These are phyloP conservation scores for Vaccinium corymbosum DNA, from an alignment of 148 eudicot species.

Conservation along the genomic window DNA sequence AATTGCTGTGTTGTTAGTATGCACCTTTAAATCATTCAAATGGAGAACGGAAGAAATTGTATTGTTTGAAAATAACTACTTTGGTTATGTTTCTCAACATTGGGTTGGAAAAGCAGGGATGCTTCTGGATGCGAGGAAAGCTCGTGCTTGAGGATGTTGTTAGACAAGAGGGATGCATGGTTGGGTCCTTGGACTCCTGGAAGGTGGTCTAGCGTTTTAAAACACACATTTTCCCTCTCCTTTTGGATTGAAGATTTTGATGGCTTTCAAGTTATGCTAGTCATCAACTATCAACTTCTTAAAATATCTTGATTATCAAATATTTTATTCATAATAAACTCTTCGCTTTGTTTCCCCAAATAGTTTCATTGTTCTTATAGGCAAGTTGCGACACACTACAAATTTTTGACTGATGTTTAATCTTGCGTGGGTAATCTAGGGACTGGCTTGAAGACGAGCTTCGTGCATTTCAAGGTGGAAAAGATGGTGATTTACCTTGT, in stretches of 20 bases:
- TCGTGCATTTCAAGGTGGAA: conserved; percentile 96
- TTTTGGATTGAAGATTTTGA: conserved; percentile 5
- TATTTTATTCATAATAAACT: not conserved
- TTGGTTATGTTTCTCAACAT: not conserved
- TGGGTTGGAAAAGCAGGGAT: conserved; percentile 47
- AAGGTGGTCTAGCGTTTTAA: conserved; percentile 51
- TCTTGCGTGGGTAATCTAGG: conserved; percentile 43
- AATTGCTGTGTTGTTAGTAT: conserved; percentile 9
- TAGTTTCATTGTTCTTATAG: conserved; percentile 11
- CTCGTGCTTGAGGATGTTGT: conserved; percentile 87
- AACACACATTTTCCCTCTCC: conserved; percentile 3
- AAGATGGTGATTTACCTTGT: conserved; percentile 93
- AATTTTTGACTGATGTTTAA: conserved; percentile 17
- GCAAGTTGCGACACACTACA: not conserved
- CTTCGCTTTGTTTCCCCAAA: not conserved
- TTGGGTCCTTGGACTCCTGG: conserved; percentile 99
- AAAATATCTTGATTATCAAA: not conserved
- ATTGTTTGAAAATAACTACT: not conserved
- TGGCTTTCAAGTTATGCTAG: not conserved
- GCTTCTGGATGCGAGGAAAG: conserved; percentile 85
- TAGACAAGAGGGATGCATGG: conserved; percentile 97
- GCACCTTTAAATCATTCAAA: not conserved
- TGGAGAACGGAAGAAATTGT: not conserved
- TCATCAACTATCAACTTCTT: not conserved
- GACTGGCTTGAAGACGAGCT: conserved; percentile 99